These are phyloP conservation scores for Boletus vinaceobasis DNA, from an alignment of 768 basidiomycete genomes.

Conservation along the genomic window DNA sequence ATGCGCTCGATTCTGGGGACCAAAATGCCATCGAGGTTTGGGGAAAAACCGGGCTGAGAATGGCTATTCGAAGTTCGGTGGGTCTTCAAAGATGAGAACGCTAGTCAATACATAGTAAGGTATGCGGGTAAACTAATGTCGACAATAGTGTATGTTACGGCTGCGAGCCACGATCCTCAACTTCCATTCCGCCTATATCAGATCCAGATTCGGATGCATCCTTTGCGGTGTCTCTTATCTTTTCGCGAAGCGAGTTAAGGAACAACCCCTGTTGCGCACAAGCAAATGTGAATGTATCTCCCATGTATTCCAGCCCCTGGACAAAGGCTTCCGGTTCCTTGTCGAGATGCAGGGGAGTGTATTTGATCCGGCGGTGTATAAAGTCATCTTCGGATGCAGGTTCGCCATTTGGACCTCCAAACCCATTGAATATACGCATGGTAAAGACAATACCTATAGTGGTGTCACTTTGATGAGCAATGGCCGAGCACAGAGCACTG, in stretches of 20 bases:
- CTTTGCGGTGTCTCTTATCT: slow-evolving; percentile 38
- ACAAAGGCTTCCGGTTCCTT: slow-evolving; percentile 56
- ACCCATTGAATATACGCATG: slow-evolving; percentile 46
- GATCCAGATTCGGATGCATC: slow-evolving; percentile 22
- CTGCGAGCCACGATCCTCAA: slow-evolving; percentile 19
- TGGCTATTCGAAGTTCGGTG: background rate
- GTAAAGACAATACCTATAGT: slow-evolving; percentile 58
- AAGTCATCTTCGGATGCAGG: slow-evolving; percentile 33
- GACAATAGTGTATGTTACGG: background rate
- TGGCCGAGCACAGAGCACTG: background rate
- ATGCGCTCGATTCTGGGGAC: slow-evolving; percentile 41
- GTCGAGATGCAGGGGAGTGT: slow-evolving; percentile 61
- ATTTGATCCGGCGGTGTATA: slow-evolving; percentile 41
- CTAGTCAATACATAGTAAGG: slow-evolving; percentile 12
- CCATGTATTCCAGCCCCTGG: slow-evolving; percentile 59
- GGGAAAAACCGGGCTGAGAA: slow-evolving; percentile 47
- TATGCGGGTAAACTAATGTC: slow-evolving; percentile 12
- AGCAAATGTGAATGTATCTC: slow-evolving; percentile 63
- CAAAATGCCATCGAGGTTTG: slow-evolving; percentile 47
- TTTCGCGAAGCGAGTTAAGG: slow-evolving; percentile 56
- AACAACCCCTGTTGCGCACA: slow-evolving; percentile 66
- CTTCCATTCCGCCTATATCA: slow-evolving; percentile 26
- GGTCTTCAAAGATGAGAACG: background rate
- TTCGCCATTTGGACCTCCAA: slow-evolving; percentile 28
- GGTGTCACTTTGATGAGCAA: slow-evolving; percentile 5